Conservation (phyloP, 2,329 filamentous ascomycete genomes). For the Coniochaeta sp. region DNA sequence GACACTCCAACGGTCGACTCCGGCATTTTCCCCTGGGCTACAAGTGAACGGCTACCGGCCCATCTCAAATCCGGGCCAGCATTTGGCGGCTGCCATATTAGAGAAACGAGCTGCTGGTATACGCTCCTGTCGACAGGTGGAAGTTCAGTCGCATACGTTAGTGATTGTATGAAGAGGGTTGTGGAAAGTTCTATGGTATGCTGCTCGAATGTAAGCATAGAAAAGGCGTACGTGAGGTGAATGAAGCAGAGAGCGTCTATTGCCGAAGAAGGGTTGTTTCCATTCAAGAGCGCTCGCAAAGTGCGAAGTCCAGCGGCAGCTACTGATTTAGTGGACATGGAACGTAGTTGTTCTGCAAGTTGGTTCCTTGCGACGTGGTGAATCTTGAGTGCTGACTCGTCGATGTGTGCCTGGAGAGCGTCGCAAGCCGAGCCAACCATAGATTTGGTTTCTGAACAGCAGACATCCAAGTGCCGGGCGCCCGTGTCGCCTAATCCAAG, state of each 20-base stretch:
- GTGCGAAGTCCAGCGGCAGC: conserved; percentile 32
- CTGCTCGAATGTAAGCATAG: conserved; percentile 35
- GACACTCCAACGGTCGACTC: conserved; percentile 12
- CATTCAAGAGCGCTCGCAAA: conserved; percentile 31
- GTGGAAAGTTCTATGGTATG: conserved; percentile 25
- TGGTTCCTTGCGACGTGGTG: conserved; percentile 29
- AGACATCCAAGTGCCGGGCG: conserved; percentile 12
- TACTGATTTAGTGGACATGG: conserved; percentile 29
- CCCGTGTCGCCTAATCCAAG: background rate
- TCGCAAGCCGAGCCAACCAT: conserved; percentile 37
- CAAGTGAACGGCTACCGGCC: background rate
- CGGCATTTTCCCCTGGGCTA: conserved; percentile 29
- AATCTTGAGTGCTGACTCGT: conserved; percentile 35
- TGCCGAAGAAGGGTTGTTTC: conserved; percentile 27
- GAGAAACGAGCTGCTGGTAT: conserved; percentile 35
- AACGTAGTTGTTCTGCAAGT: conserved; percentile 31
- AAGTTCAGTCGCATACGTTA: conserved; percentile 35
- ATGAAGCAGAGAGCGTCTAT: conserved; percentile 41
- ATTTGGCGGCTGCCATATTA: conserved; percentile 39
- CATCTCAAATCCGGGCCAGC: conserved; percentile 10
- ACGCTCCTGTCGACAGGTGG: conserved; percentile 23
- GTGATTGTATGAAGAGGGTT: conserved; percentile 37
- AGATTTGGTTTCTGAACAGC: conserved; percentile 24
- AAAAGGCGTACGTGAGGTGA: conserved; percentile 44
- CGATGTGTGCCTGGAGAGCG: conserved; percentile 36